phyloP scores from a whole-genome alignment of 441 rosid species.

The Sinapis alba region DNA sequence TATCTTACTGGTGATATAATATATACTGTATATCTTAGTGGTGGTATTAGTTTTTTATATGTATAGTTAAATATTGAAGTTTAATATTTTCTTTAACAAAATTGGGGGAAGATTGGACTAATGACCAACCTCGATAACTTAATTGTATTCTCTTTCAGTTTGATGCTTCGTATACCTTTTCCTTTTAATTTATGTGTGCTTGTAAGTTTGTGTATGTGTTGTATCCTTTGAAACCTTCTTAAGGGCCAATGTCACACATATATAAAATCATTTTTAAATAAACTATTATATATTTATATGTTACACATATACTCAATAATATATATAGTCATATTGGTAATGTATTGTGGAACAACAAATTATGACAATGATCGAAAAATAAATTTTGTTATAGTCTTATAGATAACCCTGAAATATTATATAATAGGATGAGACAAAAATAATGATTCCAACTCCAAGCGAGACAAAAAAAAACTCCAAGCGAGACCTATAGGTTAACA shows the following conservation, averaged over 20 bases:
- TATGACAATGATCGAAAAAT: constrained; percentile 10
- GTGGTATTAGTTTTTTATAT: background rate
- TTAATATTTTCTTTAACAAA: background rate
- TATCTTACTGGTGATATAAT: background rate
- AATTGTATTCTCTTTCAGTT: background rate
- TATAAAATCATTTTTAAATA: background rate
- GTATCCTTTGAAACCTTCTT: constrained; percentile 16
- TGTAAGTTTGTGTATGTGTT: constrained; percentile 27
- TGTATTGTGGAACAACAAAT: background rate
- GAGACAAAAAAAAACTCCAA: constrained; percentile 6
- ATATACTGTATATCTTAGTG: background rate
- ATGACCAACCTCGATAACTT: background rate
- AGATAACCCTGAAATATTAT: background rate
- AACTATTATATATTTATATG: background rate
- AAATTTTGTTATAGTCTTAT: background rate
- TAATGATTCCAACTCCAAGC: constrained; percentile 21
- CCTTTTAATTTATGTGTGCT: background rate
- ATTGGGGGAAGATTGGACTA: background rate
- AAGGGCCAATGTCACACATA: constrained; percentile 13
- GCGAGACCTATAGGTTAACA: constrained; percentile 20
- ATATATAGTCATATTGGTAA: background rate
- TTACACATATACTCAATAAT: background rate
- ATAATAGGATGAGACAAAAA: constrained; percentile 26
- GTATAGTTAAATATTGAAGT: background rate
- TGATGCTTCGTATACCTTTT: background rate